Base-by-base conservation (phyloP, 1,139 yeast genomes). In the Lodderomyces elongisporus region DNA sequence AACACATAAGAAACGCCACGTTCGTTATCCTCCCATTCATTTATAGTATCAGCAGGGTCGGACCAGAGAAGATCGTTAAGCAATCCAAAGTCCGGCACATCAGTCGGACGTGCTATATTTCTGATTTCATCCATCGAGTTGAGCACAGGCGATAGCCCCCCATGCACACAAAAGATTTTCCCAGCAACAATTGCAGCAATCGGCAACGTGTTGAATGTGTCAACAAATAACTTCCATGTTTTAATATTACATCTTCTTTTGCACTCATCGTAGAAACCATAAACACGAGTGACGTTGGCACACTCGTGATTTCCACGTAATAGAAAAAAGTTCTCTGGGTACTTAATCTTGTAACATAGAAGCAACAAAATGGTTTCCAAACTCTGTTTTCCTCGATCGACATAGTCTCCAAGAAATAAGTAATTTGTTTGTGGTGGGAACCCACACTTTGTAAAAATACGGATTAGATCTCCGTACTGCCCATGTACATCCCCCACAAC, bases 401-500 rank as follows among this genome's bases (percentile, higher is more conserved):
- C 98, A 55, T 91, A 91, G 58, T 91, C 98, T 12, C 98, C 98
- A 36, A 91, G 60, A 48, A 91, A 89, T 42, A 91, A 66, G 60
- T 88, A 91, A 56, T 91, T 91, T 14, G 96, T 77, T 42, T 85
- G 77, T 3, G 98, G 98, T n/a, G 98, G 98, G 60, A 87, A 91
- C 15, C 97, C 98, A 65, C 97, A 89, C 64, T 85, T 87, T 32
- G 94, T 88, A 58, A 91, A 91, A 46, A 91, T 73, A 45, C 97
- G 75, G 44, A 91, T 79, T 47, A 91, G 66, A 59, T 91, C 98
- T 34, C 88, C 85, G 58, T 81, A 91, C 57, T 91, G 98, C 14
- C 98, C 97, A 59, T 91, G 98, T 25, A 91, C 95, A 56, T 91
- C 98, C 29, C 97, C 98, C 5, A 89, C 97, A 26, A 91, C 89